Evolutionary conservation across 1,284 basidiomycete species (phyloP), one percentile per base, ranked within the genome.

Genomic region (Ustilago vetiveriae): DNA sequence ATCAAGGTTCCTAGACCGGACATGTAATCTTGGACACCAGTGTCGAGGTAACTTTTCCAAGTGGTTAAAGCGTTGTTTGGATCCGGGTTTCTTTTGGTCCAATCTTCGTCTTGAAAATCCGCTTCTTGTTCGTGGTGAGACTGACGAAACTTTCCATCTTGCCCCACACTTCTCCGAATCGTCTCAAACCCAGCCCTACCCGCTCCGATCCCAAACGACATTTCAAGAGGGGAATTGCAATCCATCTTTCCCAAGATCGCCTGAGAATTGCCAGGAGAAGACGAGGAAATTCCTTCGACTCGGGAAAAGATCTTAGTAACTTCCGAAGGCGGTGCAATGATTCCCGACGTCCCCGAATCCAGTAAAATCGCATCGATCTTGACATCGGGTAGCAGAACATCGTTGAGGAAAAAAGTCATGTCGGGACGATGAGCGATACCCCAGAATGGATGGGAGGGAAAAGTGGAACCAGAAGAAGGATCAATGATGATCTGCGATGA

Each of bases 341-440:
- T 52, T 1, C 66, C 66, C 0, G 51, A 46, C 3, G 66, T 69
- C 1, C 66, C 66, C 13, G 46, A 47, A 24, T 69, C 66, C 9
- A 69, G 32, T 13, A 69, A 39, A 0, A 64, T 10, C 3, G 55
- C 66, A 35, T 69, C 66, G 37, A 69, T 43, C 1, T 36, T 33
- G 9, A 69, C 32, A 14, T 63, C 46, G 13, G 17, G 6, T 0
- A 69, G 23, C 1, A 39, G 9, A 1, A 6, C 2, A 1, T 27
- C 43, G 26, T 48, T 47, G 36, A 69, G 38, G 6, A 22, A n/a
- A 7, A 69, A 58, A 0, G 5, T 6, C 6, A 69, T 40, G 10
- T 63, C 59, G 14, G 16, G 33, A 1, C 55, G 54, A 14, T 69
- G 66, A 0, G 66, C 66, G 7, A 69, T 48, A 16, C 66, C 66